These are phyloP conservation scores for Chlorella variabilis DNA, from an alignment of 163 green algal species.

Conservation along the genomic window DNA sequence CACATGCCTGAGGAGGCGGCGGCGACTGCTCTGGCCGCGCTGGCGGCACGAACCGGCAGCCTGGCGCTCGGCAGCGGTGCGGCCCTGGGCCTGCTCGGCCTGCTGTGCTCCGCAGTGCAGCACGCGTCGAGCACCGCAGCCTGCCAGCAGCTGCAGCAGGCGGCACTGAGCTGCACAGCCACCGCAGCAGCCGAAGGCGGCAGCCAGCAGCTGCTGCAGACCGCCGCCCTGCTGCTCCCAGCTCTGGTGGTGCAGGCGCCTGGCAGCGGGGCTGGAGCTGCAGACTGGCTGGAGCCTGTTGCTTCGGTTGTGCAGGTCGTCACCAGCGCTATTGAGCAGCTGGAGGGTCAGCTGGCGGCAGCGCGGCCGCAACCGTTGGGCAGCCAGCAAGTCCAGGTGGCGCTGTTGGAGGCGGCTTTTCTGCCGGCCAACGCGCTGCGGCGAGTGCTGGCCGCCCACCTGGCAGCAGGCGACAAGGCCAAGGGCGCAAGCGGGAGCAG, in stretches of 20 bases:
- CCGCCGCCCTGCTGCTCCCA: constrained; percentile 18
- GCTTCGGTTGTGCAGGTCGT: background rate
- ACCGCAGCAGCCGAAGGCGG: background rate
- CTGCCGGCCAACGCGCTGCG: constrained; percentile 7
- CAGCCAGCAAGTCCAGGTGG: background rate
- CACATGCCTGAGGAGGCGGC: constrained; percentile 30
- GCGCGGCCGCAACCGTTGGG: background rate
- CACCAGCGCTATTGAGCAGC: background rate
- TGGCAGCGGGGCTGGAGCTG: background rate
- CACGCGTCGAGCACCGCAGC: background rate
- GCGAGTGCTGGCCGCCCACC: background rate
- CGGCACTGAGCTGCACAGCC: background rate
- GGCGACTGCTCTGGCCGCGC: background rate
- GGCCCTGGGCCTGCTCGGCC: background rate
- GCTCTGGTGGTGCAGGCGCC: background rate
- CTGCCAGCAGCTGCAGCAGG: background rate
- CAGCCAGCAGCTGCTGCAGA: background rate
- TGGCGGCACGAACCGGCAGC: background rate
- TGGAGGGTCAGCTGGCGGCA: background rate
- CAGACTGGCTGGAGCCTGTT: background rate
- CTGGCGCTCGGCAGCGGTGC: background rate
- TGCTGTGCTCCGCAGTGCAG: constrained; percentile 24
- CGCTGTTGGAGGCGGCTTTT: background rate
- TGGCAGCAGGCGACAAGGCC: background rate
- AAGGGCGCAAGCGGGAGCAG: background rate